Conservation (phyloP, 1,284 basidiomycete genomes). For the Apiotrichum mycotoxinovorans region DNA sequence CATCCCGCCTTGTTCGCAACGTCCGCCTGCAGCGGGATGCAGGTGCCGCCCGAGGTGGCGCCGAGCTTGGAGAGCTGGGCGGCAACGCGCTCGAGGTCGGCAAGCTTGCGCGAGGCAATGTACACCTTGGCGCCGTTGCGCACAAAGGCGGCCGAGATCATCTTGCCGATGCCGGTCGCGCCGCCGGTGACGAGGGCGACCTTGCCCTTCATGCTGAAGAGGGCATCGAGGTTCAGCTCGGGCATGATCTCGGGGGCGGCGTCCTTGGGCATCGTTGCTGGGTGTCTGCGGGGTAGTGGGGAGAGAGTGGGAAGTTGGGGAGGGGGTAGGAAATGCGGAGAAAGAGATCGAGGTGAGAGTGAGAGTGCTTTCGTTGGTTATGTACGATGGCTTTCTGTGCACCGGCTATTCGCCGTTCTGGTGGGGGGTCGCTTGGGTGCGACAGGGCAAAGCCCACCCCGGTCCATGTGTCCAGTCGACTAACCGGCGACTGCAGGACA, state of each 20-base stretch:
- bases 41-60: slow-evolving; percentile 13
- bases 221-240: slow-evolving; percentile 17
- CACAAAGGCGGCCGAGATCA: slow-evolving; percentile 32
- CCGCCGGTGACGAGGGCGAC: slow-evolving; percentile 25
- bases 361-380: too few relatives aligned
- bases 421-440: too few relatives aligned
- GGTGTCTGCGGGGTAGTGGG: neutral
- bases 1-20: slow-evolving; percentile 27
- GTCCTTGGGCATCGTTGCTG: slow-evolving; percentile 22
- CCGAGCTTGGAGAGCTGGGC: slow-evolving; percentile 14
- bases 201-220: slow-evolving; percentile 22
- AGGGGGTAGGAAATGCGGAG: neutral
- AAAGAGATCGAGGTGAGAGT: too few relatives aligned
- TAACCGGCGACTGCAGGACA: too few relatives aligned
- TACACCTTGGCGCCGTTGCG: slow-evolving; percentile 33
- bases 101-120: slow-evolving; percentile 28
- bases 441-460: too few relatives aligned
- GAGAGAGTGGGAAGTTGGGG: neutral
- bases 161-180: slow-evolving; percentile 16
- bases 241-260: slow-evolving; percentile 24
- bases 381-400: too few relatives aligned
- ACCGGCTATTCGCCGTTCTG: too few relatives aligned
- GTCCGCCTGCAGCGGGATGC: slow-evolving; percentile 28
- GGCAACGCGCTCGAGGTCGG: slow-evolving; percentile 21
- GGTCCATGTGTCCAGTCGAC: too few relatives aligned